Evolutionary conservation across 75 land plant genomes (phyloP).

Genomic region (Gnetum montanum): DNA sequence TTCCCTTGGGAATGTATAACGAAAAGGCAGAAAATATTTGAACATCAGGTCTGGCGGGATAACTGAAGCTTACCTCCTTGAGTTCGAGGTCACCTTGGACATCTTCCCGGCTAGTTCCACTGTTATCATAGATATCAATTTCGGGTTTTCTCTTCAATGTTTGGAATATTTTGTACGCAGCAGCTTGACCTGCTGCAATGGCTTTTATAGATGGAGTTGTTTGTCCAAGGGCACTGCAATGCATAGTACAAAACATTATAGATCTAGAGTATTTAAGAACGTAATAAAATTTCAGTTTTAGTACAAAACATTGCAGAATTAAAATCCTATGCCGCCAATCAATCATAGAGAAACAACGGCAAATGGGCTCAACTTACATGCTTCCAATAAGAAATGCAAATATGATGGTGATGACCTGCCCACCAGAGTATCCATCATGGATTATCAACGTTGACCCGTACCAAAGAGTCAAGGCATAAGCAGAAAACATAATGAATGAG

Average conservation of each 20-base stretch:
- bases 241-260: neutral
- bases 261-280: neutral
- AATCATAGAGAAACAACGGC: too few relatives aligned
- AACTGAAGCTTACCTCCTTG: conserved; percentile 61
- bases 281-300: too few relatives aligned
- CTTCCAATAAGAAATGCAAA: conserved; percentile 80
- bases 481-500: conserved; percentile 36
- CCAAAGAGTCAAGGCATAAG: conserved; percentile 74
- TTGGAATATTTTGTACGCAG: conserved; percentile 93
- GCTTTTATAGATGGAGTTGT: conserved; percentile 71
- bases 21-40: conserved; percentile 66
- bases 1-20: conserved; percentile 62
- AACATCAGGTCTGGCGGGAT: conserved; percentile 91
- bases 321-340: neutral
- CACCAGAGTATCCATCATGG: conserved; percentile 57
- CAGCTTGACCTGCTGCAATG: conserved; percentile 84
- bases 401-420: conserved; percentile 54
- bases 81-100: conserved; percentile 76
- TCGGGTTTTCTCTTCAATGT: conserved; percentile 77
- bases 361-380: conserved; percentile 57
- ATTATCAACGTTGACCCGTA: conserved; percentile 66
- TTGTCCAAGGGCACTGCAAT: conserved; percentile 20
- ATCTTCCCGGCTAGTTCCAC: conserved; percentile 43
- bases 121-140: conserved; percentile 72
- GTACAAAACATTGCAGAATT: too few relatives aligned